Conservation (phyloP, 1,284 basidiomycete species). For the Trichosporon sp. region DNA sequence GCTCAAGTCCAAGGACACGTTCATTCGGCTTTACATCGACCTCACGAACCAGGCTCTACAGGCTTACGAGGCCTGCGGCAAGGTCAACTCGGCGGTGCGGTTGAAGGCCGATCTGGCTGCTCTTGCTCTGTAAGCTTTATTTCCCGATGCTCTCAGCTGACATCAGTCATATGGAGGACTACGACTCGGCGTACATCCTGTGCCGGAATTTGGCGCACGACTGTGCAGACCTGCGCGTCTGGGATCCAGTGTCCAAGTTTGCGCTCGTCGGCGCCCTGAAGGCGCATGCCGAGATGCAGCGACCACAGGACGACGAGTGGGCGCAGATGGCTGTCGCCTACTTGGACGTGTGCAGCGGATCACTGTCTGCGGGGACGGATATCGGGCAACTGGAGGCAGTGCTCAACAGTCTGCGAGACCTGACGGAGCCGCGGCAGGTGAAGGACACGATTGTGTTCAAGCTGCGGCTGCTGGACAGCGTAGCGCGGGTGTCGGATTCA, state of each 20-base stretch:
- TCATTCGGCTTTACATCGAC: constrained; percentile 67
- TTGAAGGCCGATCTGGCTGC: constrained; percentile 77
- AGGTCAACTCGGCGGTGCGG: constrained; percentile 75
- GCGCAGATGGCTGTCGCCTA: constrained; percentile 40
- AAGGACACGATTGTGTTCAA: constrained; percentile 6
- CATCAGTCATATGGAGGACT: constrained; percentile 26
- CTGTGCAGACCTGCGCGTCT: constrained; percentile 34
- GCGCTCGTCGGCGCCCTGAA: constrained; percentile 33
- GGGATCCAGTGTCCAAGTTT: constrained; percentile 34
- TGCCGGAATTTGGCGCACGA: constrained; percentile 31
- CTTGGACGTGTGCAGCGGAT: constrained; percentile 18
- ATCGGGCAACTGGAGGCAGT: constrained; percentile 12
- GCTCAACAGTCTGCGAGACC: constrained; percentile 20
- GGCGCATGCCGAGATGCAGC: constrained; percentile 26
- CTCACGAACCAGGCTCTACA: constrained; percentile 75
- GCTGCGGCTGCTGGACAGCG: constrained; percentile 12
- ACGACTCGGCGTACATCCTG: constrained; percentile 30
- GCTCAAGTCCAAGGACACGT: constrained; percentile 56
- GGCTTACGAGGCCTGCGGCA: constrained; percentile 69
- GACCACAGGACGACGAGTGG: constrained; percentile 32
- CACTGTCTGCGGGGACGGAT: constrained; percentile 7
- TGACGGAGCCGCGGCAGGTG: constrained; percentile 13
- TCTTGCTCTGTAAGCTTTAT: constrained; percentile 65
- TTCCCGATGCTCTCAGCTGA: background rate
- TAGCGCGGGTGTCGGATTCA: constrained; percentile 14